Conservation (phyloP, 768 basidiomycete genomes). For the Tylopilus felleus region DNA sequence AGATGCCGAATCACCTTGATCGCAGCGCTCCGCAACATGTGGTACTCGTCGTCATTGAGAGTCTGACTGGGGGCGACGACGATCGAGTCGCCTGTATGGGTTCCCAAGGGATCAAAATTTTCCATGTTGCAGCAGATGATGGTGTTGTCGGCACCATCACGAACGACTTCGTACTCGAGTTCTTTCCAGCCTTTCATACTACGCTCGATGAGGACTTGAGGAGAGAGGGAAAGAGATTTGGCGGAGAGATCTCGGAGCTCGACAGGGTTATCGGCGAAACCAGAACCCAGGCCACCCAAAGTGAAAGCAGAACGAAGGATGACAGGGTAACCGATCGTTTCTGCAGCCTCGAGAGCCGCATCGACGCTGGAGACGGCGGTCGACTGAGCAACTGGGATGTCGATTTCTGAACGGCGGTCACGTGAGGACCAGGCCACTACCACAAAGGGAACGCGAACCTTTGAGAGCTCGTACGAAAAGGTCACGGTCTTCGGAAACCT, state of each 20-base stretch:
- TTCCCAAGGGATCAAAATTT: slow-evolving; percentile 98
- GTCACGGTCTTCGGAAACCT: slow-evolving; percentile 95
- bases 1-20: slow-evolving; percentile 93
- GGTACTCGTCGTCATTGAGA: slow-evolving; percentile 95
- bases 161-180: slow-evolving; percentile 98
- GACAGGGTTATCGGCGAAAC: slow-evolving; percentile 92
- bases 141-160: slow-evolving; percentile 97
- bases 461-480: slow-evolving; percentile 95
- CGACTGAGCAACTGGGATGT: slow-evolving; percentile 93
- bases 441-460: slow-evolving; percentile 47
- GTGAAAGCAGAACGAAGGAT: slow-evolving; percentile 97
- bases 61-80: slow-evolving; percentile 99
- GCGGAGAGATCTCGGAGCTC: slow-evolving; percentile 94
- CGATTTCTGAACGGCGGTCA: slow-evolving; percentile 66
- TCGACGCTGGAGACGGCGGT: slow-evolving; percentile 96
- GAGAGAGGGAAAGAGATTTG: slow-evolving; percentile 84
- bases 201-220: slow-evolving; percentile 95
- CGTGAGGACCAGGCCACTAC: slow-evolving; percentile 1
- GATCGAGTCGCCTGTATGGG: slow-evolving; percentile 98
- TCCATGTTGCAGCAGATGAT: slow-evolving; percentile 99
- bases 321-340: slow-evolving; percentile 92
- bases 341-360: slow-evolving; percentile 88
- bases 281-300: slow-evolving; percentile 96
- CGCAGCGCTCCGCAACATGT: slow-evolving; percentile 97
- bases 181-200: slow-evolving; percentile 99